Base-by-base conservation (phyloP, 257 asterid genomes). In the Solanum chaucha region DNA sequence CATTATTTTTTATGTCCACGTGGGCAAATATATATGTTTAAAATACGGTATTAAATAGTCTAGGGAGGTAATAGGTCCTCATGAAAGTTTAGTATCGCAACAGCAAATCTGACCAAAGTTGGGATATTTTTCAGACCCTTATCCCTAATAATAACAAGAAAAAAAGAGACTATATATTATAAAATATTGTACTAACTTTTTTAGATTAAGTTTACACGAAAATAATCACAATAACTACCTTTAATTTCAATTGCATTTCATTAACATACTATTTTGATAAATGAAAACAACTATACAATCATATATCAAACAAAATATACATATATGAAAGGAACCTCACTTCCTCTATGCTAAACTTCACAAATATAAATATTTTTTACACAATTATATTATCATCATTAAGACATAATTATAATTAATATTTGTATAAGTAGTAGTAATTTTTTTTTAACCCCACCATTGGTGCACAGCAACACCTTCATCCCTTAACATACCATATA, bases 381-480 rank as follows among this genome's bases (percentile, higher is more conserved):
- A 17, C 14, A 32, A 71, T 71, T 8, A 70, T 59, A 11, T 59
- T 9, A 70, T 30, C 6, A 70, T 28, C 35, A 70, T 30, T 30
- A 32, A 17, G 5, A 15, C 8, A 41, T 41, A 41, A 41, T 41
- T 41, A 41, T 12, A 17, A 55, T 51, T 51, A 51, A 51, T 51
- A 58, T 58, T 58, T 58, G 65, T 58, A 58, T 58, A 55, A 55
- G 24, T 19, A 55, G 59, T 48, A 55, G 61, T 51, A 51, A 5
- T 51, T 64, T 24, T 14, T 8, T 6, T 38, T 93, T 88, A 91
- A 74, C 88, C 93, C 99, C 99, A 96, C 96, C 98, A 95, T 86
- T 96, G 98, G 73, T 93, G 98, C 83, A 94, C 98, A 65, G 98
- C 98, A 91, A 94, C 88, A 40, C 98, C 98, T 80, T 94, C 93